A percentile compares a stretch with the other conserved stretches of the same genome.
phyloP scores from a whole-genome alignment of 768 basidiomycete genomes.

The Rhodotorula taiwanensis region DNA sequence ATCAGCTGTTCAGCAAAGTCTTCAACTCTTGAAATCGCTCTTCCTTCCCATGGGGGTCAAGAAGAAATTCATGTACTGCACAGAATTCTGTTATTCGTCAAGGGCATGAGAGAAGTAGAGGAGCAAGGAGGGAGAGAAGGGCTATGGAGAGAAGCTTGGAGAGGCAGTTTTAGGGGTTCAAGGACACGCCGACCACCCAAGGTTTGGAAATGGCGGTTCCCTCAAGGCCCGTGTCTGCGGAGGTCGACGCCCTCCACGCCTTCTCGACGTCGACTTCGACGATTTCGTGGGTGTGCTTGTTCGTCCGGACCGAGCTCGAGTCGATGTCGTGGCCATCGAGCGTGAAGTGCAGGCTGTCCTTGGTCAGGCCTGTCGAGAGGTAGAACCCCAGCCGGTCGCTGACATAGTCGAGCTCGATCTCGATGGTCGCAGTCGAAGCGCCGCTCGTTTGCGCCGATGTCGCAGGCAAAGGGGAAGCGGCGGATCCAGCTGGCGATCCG shows the following conservation, averaged over 20 bases:
- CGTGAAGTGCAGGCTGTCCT: neutral
- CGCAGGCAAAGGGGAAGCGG: neutral
- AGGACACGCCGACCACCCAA: too few species aligned
- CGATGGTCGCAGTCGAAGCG: too few species aligned
- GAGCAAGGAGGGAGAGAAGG: too few species aligned
- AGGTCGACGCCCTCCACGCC: slow-evolving; percentile 2
- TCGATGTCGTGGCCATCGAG: slow-evolving; percentile 2
- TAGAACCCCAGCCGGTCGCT: slow-evolving; percentile 3
- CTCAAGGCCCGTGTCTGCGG: too few species aligned
- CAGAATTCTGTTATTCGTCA: too few species aligned
- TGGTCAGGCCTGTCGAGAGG: neutral
- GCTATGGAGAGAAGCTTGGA: too few species aligned
- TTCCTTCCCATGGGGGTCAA: too few species aligned
- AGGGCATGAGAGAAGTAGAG: too few species aligned
- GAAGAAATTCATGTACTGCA: too few species aligned
- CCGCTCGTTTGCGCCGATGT: too few species aligned
- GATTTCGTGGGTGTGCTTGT: neutral
- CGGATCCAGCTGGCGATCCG: neutral
- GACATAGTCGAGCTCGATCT: slow-evolving; percentile 21
- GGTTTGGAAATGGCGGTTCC: too few species aligned
- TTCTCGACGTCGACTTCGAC: slow-evolving; percentile 18
- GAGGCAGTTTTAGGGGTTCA: too few species aligned
- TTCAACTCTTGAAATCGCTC: slow-evolving; percentile 57
- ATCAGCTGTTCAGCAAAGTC: slow-evolving; percentile 88
- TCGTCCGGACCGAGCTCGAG: neutral